Base-by-base conservation (phyloP, 129 eudicot species). In the Dittrichia graveolens region DNA sequence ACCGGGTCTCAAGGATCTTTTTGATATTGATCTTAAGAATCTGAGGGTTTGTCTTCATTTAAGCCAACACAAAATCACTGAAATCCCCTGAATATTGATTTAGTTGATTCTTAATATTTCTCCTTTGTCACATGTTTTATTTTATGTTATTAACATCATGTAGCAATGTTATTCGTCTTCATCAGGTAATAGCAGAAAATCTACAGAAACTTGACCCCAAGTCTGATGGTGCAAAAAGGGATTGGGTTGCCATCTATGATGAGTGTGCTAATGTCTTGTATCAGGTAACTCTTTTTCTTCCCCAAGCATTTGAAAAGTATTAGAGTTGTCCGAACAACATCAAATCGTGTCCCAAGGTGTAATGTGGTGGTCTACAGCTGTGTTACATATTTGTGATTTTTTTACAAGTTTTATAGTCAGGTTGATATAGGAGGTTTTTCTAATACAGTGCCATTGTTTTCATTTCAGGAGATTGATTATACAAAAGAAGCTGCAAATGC, bases 161-260 rank as follows among this genome's bases (percentile, higher is more conserved):
- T 42, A 38, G 59, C 44, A 15, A 67, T 2, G 12, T 40, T n/a
- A 15, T 61, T 24, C 16, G 15, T 65, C 19, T 57, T 77, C 72
- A 8, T 39, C 83, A 94, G 99, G 99, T 94, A 34, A 80, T 94
- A 69, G 97, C 99, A 73, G 96, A 90, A 90, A 85, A 94, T 84
- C 97, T 94, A 65, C 99, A 94, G 72, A 94, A 94, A 81, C 70
- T 94, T 71, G 99, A 94, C 77, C 99, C 98, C 1, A 94, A 94
- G 83, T 94, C 98, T 45, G 98, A 94, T 81, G 98, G 98, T 73
- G 98, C 98, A 61, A 94, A 94, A 79, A 94, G 98, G 81, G 98
- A 94, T 65, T 94, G 98, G 98, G 98, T 94, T 77, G 97, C 98
- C 71, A 94, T 94, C 65, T 94, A 94, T 71, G 98, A 94, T 71